Conservation (phyloP, 169 alveolate species). For the Plasmodium reichenowi region DNA sequence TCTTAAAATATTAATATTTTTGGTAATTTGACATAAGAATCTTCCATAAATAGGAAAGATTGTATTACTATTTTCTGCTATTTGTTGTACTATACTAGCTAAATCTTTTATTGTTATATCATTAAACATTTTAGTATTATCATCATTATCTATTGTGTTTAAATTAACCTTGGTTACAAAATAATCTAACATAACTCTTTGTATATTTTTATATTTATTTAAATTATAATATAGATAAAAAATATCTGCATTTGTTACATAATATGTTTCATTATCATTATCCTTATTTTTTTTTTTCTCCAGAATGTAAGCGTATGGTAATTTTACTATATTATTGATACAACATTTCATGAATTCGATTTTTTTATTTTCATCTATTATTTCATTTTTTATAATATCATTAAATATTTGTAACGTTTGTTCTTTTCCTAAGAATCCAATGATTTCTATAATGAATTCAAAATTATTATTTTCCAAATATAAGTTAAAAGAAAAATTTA, state of each 20-base stretch:
- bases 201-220: conserved; percentile 72
- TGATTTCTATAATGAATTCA: conserved; percentile 54
- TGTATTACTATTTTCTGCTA: conserved; percentile 61
- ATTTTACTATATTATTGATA: conserved; percentile 52
- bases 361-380: conserved; percentile 57
- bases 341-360: conserved; percentile 55
- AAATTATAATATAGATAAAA: conserved; percentile 72
- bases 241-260: conserved; percentile 67
- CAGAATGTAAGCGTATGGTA: conserved; percentile 48
- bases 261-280: conserved; percentile 72
- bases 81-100: conserved; percentile 71
- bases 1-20: conserved; percentile 57
- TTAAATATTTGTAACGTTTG: conserved; percentile 66
- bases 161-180: conserved; percentile 74
- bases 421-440: conserved; percentile 60
- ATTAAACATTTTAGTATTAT: conserved; percentile 47
- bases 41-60: conserved; percentile 75
- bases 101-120: conserved; percentile 73
- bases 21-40: conserved; percentile 68
- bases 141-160: conserved; percentile 44
- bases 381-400: conserved; percentile 64
- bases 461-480: conserved; percentile 67
- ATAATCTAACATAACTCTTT: conserved; percentile 72
- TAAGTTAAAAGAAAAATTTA: conserved; percentile 64
- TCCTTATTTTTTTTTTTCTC: conserved; percentile 51